Base-by-base conservation (phyloP, 2,329 filamentous ascomycete species). In the Penicillium sp. region DNA sequence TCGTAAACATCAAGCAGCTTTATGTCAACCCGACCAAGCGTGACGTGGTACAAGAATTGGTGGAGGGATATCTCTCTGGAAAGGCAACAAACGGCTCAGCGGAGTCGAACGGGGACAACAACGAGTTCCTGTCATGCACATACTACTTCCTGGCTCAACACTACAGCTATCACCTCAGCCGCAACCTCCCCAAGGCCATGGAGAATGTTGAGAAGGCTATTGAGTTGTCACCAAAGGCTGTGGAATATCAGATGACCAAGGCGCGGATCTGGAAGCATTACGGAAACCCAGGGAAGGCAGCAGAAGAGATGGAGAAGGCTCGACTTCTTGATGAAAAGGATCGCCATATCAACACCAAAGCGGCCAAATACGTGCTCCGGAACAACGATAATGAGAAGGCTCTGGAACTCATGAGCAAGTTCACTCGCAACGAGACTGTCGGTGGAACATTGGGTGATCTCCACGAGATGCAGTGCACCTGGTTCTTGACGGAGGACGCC, bases 341-440 rank as follows among this genome's bases (percentile, higher is more conserved):
- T 70, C 87, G 94, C 42, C 96, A 97, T 72, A 97, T 97, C 80
- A 99, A 99, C 80, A 95, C 91, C 60, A 99, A 99, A 77, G 88
- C 91, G 47, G 92, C 93, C 56, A 99, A 99, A 72, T 99, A 99
- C 71, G 91, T 95, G 73, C 82, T 99, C 46, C 86, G 94, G 52
- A 96, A 96, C 75, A 86, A 97, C 72, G 86, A 97, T 69, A 94
- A 90, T 68, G 90, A 95, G 49, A 86, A 86, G 64, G 93, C 90
- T 0, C 78, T 97, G 50, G 85, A 90, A 65, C 96, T 91, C 0
- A 91, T 97, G 81, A 90, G 91, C 60, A 84, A 97, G 61, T 99
- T 99, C 75, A 99, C 95, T 0, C 83, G 93, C 51, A 92, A 92
- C 50, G 94, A 99, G 68, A 89, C 91, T 4, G 83, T 88, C 13